These are phyloP conservation scores for Coriaria nepalensis DNA, from an alignment of 306 rosid species.

Conservation along the genomic window DNA sequence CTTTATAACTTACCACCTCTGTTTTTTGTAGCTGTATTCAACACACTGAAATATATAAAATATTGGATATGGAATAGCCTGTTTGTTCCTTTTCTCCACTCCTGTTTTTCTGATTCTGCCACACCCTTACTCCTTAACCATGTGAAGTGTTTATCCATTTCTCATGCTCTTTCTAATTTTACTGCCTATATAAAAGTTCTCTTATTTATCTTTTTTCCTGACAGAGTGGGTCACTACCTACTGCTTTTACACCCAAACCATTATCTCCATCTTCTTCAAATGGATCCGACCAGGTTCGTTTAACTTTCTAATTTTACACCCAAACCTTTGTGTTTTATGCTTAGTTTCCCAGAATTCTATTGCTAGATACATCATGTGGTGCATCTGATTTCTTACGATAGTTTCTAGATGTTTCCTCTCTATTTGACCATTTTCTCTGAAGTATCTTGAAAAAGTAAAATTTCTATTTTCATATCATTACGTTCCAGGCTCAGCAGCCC, in stretches of 20 bases:
- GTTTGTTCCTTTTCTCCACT: too few relatives aligned
- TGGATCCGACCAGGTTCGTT: slow-evolving; percentile 40
- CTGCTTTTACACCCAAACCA: slow-evolving; percentile 20
- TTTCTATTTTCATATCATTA: not conserved
- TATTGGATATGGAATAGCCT: too few relatives aligned
- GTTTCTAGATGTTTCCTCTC: not conserved
- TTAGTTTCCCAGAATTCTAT: too few relatives aligned
- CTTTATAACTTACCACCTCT: too few relatives aligned
- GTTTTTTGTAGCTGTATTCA: too few relatives aligned
- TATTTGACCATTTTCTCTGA: not conserved
- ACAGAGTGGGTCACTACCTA: slow-evolving; percentile 40
- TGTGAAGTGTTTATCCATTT: too few relatives aligned
- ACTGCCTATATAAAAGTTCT: not conserved
- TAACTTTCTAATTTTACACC: slow-evolving; percentile 3
- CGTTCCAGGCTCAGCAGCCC: slow-evolving; percentile 8
- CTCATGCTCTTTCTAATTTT: too few relatives aligned
- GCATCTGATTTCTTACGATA: not conserved
- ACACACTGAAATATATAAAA: too few relatives aligned
- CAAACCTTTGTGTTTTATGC: not conserved
- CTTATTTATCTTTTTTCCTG: slow-evolving; percentile 7
- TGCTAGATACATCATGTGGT: not conserved
- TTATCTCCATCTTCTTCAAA: slow-evolving; percentile 24
- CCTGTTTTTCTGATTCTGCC: too few relatives aligned
- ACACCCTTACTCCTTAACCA: too few relatives aligned
- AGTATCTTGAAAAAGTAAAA: too few relatives aligned